Conservation (phyloP, 169 alveolate species). For the Miamiensis avidus region DNA sequence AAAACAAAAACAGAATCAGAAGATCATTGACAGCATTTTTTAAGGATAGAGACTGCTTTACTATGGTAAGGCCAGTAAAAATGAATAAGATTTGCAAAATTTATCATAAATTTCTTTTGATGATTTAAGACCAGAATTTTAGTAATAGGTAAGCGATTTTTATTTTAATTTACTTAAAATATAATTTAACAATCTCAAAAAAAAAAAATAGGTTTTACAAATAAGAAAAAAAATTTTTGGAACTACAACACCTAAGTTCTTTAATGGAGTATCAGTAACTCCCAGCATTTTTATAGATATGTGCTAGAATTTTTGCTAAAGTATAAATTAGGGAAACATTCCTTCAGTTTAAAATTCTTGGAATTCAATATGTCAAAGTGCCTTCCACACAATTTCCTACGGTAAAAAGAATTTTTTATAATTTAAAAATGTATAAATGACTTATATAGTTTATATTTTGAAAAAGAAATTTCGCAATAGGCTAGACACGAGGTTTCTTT, state of each 20-base stretch:
- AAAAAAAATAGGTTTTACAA: not conserved
- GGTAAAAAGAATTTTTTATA: not conserved
- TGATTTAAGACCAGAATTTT: conserved; percentile 64
- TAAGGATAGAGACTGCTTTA: conserved; percentile 73
- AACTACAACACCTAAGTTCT: too few relatives aligned
- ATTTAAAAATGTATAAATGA: too few relatives aligned
- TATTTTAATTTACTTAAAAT: too few relatives aligned
- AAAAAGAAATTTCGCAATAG: not conserved
- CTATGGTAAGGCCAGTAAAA: conserved; percentile 75
- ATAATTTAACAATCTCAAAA: too few relatives aligned
- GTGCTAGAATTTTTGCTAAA: not conserved
- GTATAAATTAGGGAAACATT: not conserved
- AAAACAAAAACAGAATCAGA: conserved; percentile 71
- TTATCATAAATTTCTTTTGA: conserved; percentile 50
- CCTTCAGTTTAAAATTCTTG: not conserved
- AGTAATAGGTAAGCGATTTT: conserved; percentile 35
- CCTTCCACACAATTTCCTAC: not conserved
- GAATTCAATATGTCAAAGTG: not conserved
- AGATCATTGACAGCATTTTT: conserved; percentile 72
- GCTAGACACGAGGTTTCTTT: not conserved
- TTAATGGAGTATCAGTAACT: not conserved
- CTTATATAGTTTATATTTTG: too few relatives aligned
- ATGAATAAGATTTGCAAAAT: conserved; percentile 70
- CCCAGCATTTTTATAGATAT: not conserved
- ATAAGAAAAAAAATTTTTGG: not conserved